Evolutionary conservation across 129 eudicot genomes (phyloP), one percentile per base, ranked within the genome.

Genomic region (Solidago caesia): DNA sequence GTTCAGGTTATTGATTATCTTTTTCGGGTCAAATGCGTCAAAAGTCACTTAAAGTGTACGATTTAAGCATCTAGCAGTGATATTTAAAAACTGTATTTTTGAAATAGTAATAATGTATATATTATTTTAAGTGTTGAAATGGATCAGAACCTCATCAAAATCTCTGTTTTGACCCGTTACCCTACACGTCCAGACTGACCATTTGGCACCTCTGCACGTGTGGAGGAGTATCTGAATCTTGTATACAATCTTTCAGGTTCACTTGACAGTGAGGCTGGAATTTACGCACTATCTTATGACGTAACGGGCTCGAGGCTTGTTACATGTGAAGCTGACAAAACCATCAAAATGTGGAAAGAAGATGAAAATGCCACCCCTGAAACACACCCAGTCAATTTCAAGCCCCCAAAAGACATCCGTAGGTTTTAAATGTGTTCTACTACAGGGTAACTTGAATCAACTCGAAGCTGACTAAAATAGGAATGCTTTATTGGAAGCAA

Each of bases 301-400:
- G 48, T 77, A 4, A 93, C 96, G 0, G 98, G 98, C 16, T 77
- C 96, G 11, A 81, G 97, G 82, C 89, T 93, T 12, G 87, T 93
- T 5, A 88, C 91, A 25, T 93, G 97, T 70, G 98, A 93, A 80
- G 98, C 98, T 1, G 97, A 93, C 87, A 93, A 93, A 78, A 88
- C 97, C 2, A 93, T 93, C 67, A 93, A 93, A 78, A 90, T 93
- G 97, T 90, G 98, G 98, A 94, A 90, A 87, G 93, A 94, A 79
- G 98, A 90, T 16, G 89, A 85, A 75, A 86, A 75, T 16, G 97
- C 98, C 47, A 90, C 97, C 62, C 98, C 98, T 1, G 68, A 63
- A 63, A 63, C 68, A 11, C 47, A 63, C 11, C 68, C 68, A 2
- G 47, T 63, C 26, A 63, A 63, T 45, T 63, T 63, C 68, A 63